phyloP scores from a whole-genome alignment of 2,329 filamentous ascomycete genomes.

The Fusarium begoniae region DNA sequence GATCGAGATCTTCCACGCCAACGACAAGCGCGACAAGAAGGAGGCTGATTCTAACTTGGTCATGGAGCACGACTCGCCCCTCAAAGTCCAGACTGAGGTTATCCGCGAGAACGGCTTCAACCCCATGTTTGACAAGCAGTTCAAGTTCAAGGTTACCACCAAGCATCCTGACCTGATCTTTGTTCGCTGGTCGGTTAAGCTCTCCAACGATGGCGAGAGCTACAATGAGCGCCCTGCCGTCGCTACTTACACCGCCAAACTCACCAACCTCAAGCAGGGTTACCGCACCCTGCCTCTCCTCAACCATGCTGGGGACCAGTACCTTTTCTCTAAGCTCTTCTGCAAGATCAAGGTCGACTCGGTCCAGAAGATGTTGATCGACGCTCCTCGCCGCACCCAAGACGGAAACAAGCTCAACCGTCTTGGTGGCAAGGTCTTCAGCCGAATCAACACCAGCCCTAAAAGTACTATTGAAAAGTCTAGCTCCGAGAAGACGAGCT shows the following conservation, averaged over 20 bases:
- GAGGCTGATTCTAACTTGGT: conserved; percentile 70
- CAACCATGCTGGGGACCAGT: conserved; percentile 89
- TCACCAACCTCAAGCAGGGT: conserved; percentile 87
- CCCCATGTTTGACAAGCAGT: conserved; percentile 82
- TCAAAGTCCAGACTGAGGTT: conserved; percentile 82
- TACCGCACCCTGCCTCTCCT: conserved; percentile 92
- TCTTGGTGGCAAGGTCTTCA: conserved; percentile 67
- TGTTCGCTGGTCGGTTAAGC: conserved; percentile 90
- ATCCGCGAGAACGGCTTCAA: conserved; percentile 93
- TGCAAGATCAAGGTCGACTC: conserved; percentile 80
- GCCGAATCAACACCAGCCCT: conserved; percentile 61
- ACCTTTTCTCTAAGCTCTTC: conserved; percentile 93
- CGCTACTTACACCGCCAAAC: conserved; percentile 92
- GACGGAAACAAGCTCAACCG: conserved; percentile 65
- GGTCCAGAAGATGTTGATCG: conserved; percentile 65
- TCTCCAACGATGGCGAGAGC: conserved; percentile 79
- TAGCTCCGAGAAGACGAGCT: conserved; percentile 59
- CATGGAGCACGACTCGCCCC: conserved; percentile 64
- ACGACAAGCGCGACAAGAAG: conserved; percentile 90
- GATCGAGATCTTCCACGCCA: conserved; percentile 92
- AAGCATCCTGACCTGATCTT: conserved; percentile 95
- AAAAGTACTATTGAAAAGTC: conserved; percentile 62
- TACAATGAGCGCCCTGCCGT: conserved; percentile 70
- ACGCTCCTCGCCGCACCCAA: conserved; percentile 52
- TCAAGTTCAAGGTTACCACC: conserved; percentile 86